A percentile compares a stretch with the other conserved stretches of the same genome.
Evolutionary conservation across 2,329 filamentous ascomycete species (phyloP).

Genomic region (Colletotrichum sp.): DNA sequence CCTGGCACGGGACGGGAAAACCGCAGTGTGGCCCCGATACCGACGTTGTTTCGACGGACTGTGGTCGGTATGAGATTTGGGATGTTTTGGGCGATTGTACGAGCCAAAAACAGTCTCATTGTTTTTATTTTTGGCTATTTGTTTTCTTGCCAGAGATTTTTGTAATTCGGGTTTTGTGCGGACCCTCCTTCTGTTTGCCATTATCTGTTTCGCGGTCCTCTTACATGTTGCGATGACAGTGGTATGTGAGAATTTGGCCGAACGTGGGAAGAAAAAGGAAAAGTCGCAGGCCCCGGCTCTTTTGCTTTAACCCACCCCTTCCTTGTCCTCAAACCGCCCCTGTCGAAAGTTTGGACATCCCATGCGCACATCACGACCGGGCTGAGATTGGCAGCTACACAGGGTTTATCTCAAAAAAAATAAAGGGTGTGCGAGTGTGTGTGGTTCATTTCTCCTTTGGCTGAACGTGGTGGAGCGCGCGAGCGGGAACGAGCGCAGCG

Average conservation of each 20-base stretch:
- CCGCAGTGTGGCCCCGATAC: conserved; percentile 1
- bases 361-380: conserved; percentile 4
- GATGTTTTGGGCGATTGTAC: not conserved
- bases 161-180: not conserved
- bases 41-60: not conserved
- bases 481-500: not conserved
- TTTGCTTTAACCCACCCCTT: not conserved
- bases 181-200: not conserved
- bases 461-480: not conserved
- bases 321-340: not conserved
- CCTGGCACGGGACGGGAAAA: not conserved
- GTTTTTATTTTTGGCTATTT: not conserved
- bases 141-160: not conserved
- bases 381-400: not conserved
- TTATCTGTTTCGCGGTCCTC: not conserved
- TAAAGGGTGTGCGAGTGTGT: not conserved
- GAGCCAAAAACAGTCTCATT: not conserved
- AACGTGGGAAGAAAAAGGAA: not conserved
- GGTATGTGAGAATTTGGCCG: not conserved
- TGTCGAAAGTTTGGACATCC: not conserved
- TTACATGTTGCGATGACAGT: not conserved
- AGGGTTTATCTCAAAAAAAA: not conserved
- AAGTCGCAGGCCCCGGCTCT: not conserved
- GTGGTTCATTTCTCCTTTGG: not conserved
- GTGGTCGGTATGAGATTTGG: not conserved